Conservation (phyloP, 768 basidiomycete genomes). For the Hypsizygus marmoreus region DNA sequence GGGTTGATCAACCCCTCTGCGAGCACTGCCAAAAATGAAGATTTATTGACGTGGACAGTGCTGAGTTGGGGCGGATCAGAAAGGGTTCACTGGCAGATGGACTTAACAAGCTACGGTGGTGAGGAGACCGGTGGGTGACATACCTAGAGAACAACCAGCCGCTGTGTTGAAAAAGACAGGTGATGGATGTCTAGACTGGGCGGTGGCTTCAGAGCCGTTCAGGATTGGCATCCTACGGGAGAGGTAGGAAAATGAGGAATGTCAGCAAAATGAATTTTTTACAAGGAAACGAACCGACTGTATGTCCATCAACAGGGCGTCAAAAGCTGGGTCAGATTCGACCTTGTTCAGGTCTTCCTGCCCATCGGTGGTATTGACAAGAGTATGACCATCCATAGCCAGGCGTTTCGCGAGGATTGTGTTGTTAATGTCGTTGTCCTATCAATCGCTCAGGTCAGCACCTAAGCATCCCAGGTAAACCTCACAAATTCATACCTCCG, state of each 20-base stretch:
- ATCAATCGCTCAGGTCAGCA: not conserved
- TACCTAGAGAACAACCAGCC: no score
- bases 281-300: slow-evolving; percentile 50
- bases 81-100: no score
- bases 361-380: slow-evolving; percentile 70
- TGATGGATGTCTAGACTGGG: no score
- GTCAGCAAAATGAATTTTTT: not conserved
- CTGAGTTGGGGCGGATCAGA: no score
- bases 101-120: no score
- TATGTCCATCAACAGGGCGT: slow-evolving; percentile 82
- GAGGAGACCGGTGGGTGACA: no score
- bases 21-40: no score
- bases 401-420: slow-evolving; percentile 70
- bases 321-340: slow-evolving; percentile 58
- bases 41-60: no score
- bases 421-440: slow-evolving; percentile 79
- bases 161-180: no score
- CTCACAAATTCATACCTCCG: slow-evolving; percentile 52
- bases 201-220: slow-evolving; percentile 74
- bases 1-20: no score
- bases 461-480: no score
- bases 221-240: slow-evolving; percentile 73
- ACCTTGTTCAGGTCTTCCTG: slow-evolving; percentile 71
- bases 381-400: slow-evolving; percentile 62
- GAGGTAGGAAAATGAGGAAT: not conserved